Percentiles rank a stretch among this genome's conserved stretches.
Conservation (phyloP, 1,284 basidiomycete species). For the Malassezia slooffiae region DNA sequence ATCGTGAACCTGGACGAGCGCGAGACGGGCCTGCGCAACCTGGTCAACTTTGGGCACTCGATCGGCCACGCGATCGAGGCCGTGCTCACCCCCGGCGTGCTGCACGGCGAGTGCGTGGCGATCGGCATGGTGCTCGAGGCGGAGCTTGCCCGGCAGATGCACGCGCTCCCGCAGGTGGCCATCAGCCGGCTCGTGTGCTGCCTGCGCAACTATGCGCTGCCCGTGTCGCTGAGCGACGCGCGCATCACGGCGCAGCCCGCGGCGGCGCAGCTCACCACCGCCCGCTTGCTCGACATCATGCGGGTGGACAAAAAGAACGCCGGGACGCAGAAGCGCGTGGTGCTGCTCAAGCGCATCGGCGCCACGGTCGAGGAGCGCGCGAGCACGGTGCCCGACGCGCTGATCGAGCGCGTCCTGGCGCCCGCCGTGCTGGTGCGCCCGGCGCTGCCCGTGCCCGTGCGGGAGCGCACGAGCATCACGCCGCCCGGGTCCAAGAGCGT, state of each 20-base stretch:
- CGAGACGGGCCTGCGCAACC: slow-evolving; percentile 45
- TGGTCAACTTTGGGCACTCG: slow-evolving; percentile 46
- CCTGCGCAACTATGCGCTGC: slow-evolving; percentile 40
- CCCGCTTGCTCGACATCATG: slow-evolving; percentile 77
- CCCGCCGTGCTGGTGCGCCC: slow-evolving; percentile 51
- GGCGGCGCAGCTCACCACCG: slow-evolving; percentile 61
- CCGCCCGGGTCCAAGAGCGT: slow-evolving; percentile 96
- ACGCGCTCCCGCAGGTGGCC: slow-evolving; percentile 40
- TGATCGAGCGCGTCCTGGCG: slow-evolving; percentile 51
- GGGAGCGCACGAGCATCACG: slow-evolving; percentile 60
- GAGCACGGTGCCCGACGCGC: slow-evolving; percentile 57
- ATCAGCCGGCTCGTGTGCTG: slow-evolving; percentile 38
- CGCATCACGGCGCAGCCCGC: slow-evolving; percentile 55
- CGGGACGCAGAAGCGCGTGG: slow-evolving; percentile 76
- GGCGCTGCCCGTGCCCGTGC: slow-evolving; percentile 16
- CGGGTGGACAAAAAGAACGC: slow-evolving; percentile 97
- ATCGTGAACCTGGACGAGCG: slow-evolving; percentile 46
- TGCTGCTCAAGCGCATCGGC: slow-evolving; percentile 79
- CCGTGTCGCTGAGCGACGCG: slow-evolving; percentile 36
- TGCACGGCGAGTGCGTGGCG: slow-evolving; percentile 45
- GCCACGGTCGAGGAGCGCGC: slow-evolving; percentile 85
- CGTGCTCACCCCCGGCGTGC: slow-evolving; percentile 42
- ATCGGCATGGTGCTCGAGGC: slow-evolving; percentile 46
- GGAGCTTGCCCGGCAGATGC: slow-evolving; percentile 37
- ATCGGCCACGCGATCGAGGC: slow-evolving; percentile 46